Evolutionary conservation across 1,284 basidiomycete genomes (phyloP), one percentile per base, ranked within the genome.

Genomic region (Leccinum fallax): DNA sequence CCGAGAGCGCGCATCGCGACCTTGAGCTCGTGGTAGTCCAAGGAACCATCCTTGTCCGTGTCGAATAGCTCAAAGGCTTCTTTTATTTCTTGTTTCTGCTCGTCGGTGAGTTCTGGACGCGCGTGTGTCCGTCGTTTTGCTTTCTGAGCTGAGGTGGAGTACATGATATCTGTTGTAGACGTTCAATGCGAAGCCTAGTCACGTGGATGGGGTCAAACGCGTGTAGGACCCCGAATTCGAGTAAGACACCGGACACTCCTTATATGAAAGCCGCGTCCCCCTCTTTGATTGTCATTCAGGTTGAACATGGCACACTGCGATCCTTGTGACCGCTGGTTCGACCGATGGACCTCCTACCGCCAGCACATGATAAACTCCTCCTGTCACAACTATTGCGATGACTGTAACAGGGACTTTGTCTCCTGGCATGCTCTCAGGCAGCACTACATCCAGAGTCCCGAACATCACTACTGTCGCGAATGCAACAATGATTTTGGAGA

Each of bases 41-140:
- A 84, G 58, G 85, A 89, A n/a, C 95, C 94, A 73, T 99, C 97
- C 82, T 98, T 98, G 84, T 99, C 97, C 36, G 95, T 94, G 79
- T 99, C 97, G 74, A 99, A 99, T 61, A 99, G 88, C 77, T 98
- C 96, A 73, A 99, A 99, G 0, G 97, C 97, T 74, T 99, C 97
- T 75, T 95, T 95, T 69, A 99, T 97, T 79, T 99, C 97, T 72
- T 95, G 91, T 70, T 94, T 93, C 76, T 98, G 96, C 75, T 98
- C 96, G 61, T 98, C 96, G 3, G 91, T 88, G 49, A 98, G 86
- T 63, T 94, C 90, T 63, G 90, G 91, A 32, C 89, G 88, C 36
- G 85, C 58, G 65, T 90, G 88, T 1, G 87, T 81, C 62, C 89
- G 84, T 65, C 90, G 79, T 70, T 90, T 92, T 46, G 86, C 84